Evolutionary conservation across 768 basidiomycete species (phyloP).

Genomic region (Lactarius vividus): DNA sequence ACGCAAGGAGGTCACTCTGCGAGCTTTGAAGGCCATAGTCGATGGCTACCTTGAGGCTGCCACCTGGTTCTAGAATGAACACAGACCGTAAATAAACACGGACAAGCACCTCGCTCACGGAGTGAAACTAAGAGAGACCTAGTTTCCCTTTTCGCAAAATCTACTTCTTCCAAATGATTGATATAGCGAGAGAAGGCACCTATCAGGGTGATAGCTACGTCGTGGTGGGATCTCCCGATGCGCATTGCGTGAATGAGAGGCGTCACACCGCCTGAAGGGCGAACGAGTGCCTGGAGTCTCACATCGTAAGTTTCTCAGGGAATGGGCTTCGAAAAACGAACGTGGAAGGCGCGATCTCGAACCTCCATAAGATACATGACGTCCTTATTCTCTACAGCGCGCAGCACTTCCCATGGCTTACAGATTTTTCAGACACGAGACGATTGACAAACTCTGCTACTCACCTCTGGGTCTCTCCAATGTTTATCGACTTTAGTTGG

Average conservation of each 20-base stretch:
- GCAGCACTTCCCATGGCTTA: slow-evolving; percentile 66
- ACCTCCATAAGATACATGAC: slow-evolving; percentile 81
- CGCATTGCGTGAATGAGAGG: slow-evolving; percentile 91
- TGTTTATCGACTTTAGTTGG: slow-evolving; percentile 17
- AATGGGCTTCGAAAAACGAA: slow-evolving; percentile 38
- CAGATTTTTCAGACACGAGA: neutral
- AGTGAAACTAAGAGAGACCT: slow-evolving; percentile 73
- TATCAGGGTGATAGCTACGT: slow-evolving; percentile 82
- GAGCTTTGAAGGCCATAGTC: slow-evolving; percentile 80
- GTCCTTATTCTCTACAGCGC: slow-evolving; percentile 84
- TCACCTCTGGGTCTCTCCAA: slow-evolving; percentile 28
- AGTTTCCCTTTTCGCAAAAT: slow-evolving; percentile 65
- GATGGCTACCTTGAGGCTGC: slow-evolving; percentile 89
- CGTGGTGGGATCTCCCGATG: slow-evolving; percentile 68
- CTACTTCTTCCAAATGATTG: slow-evolving; percentile 81
- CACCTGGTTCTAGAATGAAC: slow-evolving; percentile 42
- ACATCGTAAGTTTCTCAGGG: slow-evolving; percentile 3
- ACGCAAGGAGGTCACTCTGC: slow-evolving; percentile 83
- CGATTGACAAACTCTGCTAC: neutral
- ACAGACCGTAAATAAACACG: neutral
- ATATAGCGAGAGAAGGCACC: slow-evolving; percentile 92
- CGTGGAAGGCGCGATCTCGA: slow-evolving; percentile 75
- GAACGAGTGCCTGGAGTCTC: slow-evolving; percentile 61
- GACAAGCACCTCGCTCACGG: slow-evolving; percentile 45
- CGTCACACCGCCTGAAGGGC: slow-evolving; percentile 79